Conservation (phyloP, 345 rosid genomes). For the Syzygium jambos region DNA sequence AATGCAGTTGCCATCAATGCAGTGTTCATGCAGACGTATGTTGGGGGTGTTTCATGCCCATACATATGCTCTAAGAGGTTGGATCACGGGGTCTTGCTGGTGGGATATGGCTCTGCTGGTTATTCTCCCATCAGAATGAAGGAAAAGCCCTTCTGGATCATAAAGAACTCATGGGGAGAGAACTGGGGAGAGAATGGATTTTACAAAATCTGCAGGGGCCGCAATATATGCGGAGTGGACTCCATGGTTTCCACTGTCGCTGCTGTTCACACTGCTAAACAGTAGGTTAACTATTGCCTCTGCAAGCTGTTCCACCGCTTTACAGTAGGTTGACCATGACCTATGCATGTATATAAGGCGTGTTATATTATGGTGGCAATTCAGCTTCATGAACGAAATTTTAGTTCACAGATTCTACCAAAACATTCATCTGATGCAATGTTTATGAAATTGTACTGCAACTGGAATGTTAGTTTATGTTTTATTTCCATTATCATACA, state of each 20-base stretch:
- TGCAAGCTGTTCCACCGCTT: not conserved
- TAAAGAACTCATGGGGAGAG: slow-evolving; percentile 97
- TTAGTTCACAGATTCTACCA: not conserved
- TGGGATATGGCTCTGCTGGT: slow-evolving; percentile 80
- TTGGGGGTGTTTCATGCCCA: slow-evolving; percentile 93
- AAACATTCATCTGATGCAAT: not conserved
- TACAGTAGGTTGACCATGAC: not conserved
- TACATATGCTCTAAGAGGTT: slow-evolving; percentile 74
- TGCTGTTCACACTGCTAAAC: slow-evolving; percentile 29
- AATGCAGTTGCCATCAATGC: slow-evolving; percentile 89
- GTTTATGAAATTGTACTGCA: not conserved
- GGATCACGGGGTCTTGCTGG: slow-evolving; percentile 84
- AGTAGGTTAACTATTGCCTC: slow-evolving; percentile 9
- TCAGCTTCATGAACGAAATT: not conserved
- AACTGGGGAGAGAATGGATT: slow-evolving; percentile 88
- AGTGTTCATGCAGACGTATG: slow-evolving; percentile 86
- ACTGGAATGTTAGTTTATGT: not conserved
- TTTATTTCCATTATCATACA: not conserved
- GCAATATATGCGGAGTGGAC: slow-evolving; percentile 88
- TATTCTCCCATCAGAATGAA: slow-evolving; percentile 76
- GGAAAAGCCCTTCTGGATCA: slow-evolving; percentile 93
- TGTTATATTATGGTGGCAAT: not conserved
- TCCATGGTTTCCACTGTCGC: slow-evolving; percentile 84
- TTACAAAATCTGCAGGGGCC: slow-evolving; percentile 89
- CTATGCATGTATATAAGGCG: not conserved